A percentile compares a stretch with the other conserved stretches of the same genome.
Conservation (phyloP, 2,329 filamentous ascomycete genomes). For the Penicillium sp. region DNA sequence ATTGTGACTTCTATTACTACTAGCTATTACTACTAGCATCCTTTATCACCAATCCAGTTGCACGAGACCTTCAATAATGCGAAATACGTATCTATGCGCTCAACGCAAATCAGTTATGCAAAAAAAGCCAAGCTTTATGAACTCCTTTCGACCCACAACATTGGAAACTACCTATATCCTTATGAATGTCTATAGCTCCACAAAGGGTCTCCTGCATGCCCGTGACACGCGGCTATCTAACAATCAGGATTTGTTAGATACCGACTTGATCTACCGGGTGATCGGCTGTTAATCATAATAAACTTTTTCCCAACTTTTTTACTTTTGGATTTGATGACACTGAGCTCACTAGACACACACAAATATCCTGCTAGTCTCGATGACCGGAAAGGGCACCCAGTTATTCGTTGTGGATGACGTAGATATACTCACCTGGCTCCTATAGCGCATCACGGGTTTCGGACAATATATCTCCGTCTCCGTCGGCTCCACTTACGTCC, state of each 20-base stretch:
- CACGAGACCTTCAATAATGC: neutral
- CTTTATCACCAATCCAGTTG: neutral
- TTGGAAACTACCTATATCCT: neutral
- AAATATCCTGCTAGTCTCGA: no score
- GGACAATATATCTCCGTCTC: no score
- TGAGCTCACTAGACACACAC: neutral
- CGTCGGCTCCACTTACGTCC: no score
- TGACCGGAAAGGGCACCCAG: no score
- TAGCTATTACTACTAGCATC: neutral
- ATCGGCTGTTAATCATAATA: slow-evolving; percentile 5
- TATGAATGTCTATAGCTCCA: neutral
- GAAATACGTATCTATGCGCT: neutral
- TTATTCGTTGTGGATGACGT: no score
- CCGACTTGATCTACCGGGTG: slow-evolving; percentile 6
- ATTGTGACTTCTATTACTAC: neutral
- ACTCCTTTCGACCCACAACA: slow-evolving; percentile 2
- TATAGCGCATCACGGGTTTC: no score
- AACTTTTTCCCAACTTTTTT: neutral
- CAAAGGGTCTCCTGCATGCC: slow-evolving; percentile 6
- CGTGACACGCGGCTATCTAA: slow-evolving; percentile 7
- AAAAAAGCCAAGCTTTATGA: slow-evolving; percentile 5
- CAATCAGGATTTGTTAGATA: neutral
- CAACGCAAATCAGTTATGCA: neutral
- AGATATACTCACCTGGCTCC: no score
- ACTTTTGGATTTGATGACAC: no score